Base-by-base conservation (phyloP, 805 yeast species). In the Yarrowia sp. region DNA sequence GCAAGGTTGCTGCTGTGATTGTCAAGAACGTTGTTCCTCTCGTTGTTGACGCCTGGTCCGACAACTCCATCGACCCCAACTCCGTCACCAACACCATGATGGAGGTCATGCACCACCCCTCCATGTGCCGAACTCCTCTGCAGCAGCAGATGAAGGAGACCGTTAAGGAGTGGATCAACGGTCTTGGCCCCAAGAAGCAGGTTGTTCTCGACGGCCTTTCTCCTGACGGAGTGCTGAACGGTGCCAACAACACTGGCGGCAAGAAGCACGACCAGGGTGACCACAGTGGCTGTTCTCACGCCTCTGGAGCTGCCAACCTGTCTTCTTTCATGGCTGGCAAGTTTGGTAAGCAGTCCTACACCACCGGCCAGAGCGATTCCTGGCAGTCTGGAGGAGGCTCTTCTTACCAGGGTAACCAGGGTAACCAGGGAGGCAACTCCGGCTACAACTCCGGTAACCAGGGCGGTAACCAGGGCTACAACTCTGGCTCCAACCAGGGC, bases 81-180 rank as follows among this genome's bases (percentile, higher is more conserved):
- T 52, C 66, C 8, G 71, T 70, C 22, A 50, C 69, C 35, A 26
- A 69, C 32, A 64, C 69, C 22, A 70, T 68, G 41, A 43, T 72
- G 49, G 59, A 70, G 58, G 74, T 73, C 10, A 71, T 72, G 56
- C 74, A 72, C 36, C 74, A 72, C 35, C 74, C 74, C 8, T 71
- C 71, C 36, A 38, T 70, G 43, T 49, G 61, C 35, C 43, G 66
- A 12, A 72, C 72, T 15, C 48, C 65, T 7, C 43, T 72, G 10
- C 73, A 72, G 52, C 70, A 66, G 42, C 48, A 59, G 15, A 72
- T 72, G 73, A 55, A 69, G 35, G 55, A 59, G 42, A 67, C 69
- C 7, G 74, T 72, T 19, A 52, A 69, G 61, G 56, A 61, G 16
- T 72, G 73, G 73, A 16, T 69, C 16, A 56, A 55, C 55, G 52